Evolutionary conservation across 495 filamentous ascomycete genomes (phyloP), one percentile per base, ranked within the genome.

Genomic region (Xylaria flabelliformis): DNA sequence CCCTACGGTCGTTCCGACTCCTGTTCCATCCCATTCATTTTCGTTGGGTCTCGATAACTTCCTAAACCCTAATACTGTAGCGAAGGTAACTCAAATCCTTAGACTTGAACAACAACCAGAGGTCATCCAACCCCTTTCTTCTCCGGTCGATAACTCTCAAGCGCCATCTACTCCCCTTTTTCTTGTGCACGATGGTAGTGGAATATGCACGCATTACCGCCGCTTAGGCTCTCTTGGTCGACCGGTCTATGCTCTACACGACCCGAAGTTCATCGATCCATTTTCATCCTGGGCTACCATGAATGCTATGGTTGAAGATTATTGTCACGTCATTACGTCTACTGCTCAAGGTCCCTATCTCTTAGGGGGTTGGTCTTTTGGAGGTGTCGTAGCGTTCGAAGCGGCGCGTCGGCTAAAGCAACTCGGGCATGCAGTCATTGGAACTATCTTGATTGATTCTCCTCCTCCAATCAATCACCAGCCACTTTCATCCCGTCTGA

Each of bases 351-450:
- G 88, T 2, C 88, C 88, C 0, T 90, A 90, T 63, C 67, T 80
- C 67, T 68, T 90, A 21, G 88, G 85, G 34, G 88, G 88, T 26
- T 93, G 91, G 91, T 92, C 90, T 24, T 91, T 90, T 29, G 91
- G 91, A 69, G 91, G 91, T 58, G 90, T 91, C 64, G 87, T 91
- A 73, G 91, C 91, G n/a, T 93, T 90, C 75, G 90, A 92, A 70
- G 88, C 88, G 41, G 85, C 85, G 21, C 86, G 85, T 24, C 85
- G 89, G 46, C 81, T 92, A 5, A 80, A 89, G 68, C 83, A 85
- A 12, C 80, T 82, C 50, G 88, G 88, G 19, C 88, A 91, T 69
- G 72, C 78, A 44, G 88, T 69, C n/a, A 59, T 69, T 44, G 67
- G 67, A n/a, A 46, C 36, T n/a, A 36, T 69, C 10, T 32, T 71